A percentile compares a stretch with the other conserved stretches of the same genome.
Conservation (phyloP, 345 rosid genomes). For the Mercurialis annua region DNA sequence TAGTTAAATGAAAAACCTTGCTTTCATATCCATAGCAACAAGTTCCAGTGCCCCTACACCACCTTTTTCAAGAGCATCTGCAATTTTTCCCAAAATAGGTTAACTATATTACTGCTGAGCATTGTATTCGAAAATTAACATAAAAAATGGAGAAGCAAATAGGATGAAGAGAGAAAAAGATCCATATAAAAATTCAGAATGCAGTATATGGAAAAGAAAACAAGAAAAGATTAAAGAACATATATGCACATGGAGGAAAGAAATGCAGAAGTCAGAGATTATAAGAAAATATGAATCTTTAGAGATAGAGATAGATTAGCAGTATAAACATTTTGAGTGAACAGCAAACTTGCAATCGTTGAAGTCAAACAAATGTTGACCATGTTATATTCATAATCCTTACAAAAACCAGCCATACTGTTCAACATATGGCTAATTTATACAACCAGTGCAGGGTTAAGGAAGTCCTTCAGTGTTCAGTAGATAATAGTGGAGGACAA, state of each 20-base stretch:
- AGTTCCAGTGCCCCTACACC: constrained; percentile 98
- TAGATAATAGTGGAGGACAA: not conserved
- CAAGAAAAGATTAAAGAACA: not conserved
- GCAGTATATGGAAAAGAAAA: not conserved
- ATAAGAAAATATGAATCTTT: not conserved
- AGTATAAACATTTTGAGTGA: not conserved
- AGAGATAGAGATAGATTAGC: not conserved
- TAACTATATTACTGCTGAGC: not conserved
- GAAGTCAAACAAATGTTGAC: not conserved
- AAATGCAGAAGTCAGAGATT: not conserved
- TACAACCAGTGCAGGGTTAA: not conserved
- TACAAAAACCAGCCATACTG: not conserved
- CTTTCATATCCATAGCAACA: constrained; percentile 99
- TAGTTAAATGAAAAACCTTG: constrained; percentile 52
- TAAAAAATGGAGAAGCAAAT: not conserved
- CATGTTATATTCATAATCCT: not conserved
- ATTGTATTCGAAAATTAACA: not conserved
- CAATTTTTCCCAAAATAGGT: constrained; percentile 14
- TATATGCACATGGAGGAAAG: not conserved
- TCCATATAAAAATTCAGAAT: not conserved
- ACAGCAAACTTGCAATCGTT: not conserved
- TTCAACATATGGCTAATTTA: not conserved
- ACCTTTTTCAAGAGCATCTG: constrained; percentile 96
- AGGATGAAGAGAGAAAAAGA: not conserved
- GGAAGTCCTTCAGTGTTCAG: too few relatives aligned